Conservation (phyloP, 257 asterid genomes). For the Knoxia roxburghii region DNA sequence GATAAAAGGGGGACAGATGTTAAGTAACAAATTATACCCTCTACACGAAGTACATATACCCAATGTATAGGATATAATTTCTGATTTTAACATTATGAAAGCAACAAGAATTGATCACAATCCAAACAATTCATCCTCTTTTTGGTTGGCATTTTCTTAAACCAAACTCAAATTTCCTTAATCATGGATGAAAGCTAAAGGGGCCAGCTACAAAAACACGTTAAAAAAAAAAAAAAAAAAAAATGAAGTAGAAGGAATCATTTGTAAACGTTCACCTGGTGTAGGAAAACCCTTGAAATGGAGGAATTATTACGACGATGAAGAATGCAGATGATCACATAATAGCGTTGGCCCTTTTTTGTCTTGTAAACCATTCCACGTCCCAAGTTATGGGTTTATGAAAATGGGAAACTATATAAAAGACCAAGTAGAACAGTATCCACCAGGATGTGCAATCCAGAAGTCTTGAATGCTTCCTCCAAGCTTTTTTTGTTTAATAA, state of each 20-base stretch:
- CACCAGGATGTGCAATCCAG: too few species aligned
- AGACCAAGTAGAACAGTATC: too few species aligned
- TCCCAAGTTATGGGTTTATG: constrained; percentile 2
- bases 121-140: constrained; percentile 2
- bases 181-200: too few species aligned
- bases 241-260: too few species aligned
- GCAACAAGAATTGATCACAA: background rate
- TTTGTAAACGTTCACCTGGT: background rate
- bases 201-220: background rate
- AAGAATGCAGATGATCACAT: background rate
- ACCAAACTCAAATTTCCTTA: background rate
- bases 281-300: background rate
- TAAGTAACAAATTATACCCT: too few species aligned
- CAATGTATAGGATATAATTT: too few species aligned
- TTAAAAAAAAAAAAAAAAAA: background rate
- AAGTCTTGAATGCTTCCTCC: too few species aligned
- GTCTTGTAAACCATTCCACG: constrained; percentile 12
- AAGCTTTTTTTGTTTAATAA: too few species aligned
- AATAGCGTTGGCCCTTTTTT: constrained; percentile 1
- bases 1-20: too few species aligned
- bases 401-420: background rate
- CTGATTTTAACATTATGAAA: background rate
- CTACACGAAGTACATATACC: too few species aligned
- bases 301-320: too few species aligned
- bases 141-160: background rate